Evolutionary conservation across 306 rosid species (phyloP), one percentile per base, ranked within the genome.

Genomic region (Alnus rubra): DNA sequence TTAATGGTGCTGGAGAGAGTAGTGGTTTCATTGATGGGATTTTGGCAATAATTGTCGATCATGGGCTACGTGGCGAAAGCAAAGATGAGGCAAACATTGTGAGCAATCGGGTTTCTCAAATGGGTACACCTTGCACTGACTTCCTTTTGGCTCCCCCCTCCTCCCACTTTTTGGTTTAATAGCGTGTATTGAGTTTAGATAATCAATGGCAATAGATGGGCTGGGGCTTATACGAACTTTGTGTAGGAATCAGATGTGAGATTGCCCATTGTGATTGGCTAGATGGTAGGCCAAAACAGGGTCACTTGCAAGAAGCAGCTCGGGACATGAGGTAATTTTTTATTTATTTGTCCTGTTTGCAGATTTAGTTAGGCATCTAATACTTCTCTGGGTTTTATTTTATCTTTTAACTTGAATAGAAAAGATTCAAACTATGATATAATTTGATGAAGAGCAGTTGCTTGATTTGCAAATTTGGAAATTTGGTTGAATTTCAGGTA

Each of bases 291-390:
- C 98, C 99, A 3, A 93, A 88, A 88, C 97, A 80, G 78, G 98
- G 99, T 49, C 98, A 88, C 56, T 84, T 95, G 90, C 99, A 91
- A 88, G 92, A 95, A 91, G 94, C 94, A 60, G 99, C 99, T 63
- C 96, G 98, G 42, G 94, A 93, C 59, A 91, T 90, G 91, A 91
- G 99, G 99, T 91, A 71, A 69, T 65, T 78, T 11, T 30, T 35
- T 71, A 33, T 63, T 35, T 39, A 9, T 65, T 10, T 8, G 18
- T 63, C 37, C n/a, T 63, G 47, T 35, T 64, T 64, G n/a, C 70
- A 64, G 70, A 15, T 16, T 33, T 14, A 14, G 48, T 14, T 33
- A 64, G 44, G 19, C 5, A 9, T 35, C 70, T 35, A 63, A 63
- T 14, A 13, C 44, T 63, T 35, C 50, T 37, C 69, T 8, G 37